These are phyloP conservation scores for Boletus edulis DNA, from an alignment of 768 basidiomycete species.

Conservation along the genomic window DNA sequence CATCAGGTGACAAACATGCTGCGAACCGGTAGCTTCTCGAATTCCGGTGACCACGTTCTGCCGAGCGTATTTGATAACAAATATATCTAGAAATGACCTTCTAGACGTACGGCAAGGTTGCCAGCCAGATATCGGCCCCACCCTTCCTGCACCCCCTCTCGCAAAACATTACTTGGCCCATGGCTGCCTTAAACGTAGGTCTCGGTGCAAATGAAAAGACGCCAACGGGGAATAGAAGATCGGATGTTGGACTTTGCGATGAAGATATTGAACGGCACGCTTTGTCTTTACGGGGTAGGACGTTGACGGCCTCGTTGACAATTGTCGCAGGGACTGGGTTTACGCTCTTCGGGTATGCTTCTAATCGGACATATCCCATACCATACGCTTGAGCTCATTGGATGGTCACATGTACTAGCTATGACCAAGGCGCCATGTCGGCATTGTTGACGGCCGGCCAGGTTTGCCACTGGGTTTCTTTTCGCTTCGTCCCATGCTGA, in stretches of 20 bases:
- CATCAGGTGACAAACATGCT: constrained; percentile 6
- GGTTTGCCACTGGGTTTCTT: constrained; percentile 25
- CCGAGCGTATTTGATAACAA: constrained; percentile 2
- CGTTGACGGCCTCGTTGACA: constrained; percentile 47
- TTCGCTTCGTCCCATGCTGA: constrained; percentile 2
- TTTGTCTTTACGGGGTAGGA: constrained; percentile 31
- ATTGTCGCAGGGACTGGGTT: constrained; percentile 60
- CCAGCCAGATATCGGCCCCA: background rate
- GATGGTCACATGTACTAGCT: constrained; percentile 35
- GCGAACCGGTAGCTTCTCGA: background rate
- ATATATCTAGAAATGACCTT: constrained; percentile 4
- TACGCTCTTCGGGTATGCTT: constrained; percentile 56
- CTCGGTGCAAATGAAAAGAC: constrained; percentile 9
- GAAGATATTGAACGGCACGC: constrained; percentile 14
- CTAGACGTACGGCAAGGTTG: background rate
- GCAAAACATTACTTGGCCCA: background rate
- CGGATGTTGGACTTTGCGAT: background rate
- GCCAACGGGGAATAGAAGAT: background rate
- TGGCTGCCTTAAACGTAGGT: constrained; percentile 6
- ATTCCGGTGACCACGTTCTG: background rate
- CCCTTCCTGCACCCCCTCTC: background rate
- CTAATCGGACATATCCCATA: background rate
- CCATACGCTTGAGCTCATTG: background rate
- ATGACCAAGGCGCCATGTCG: constrained; percentile 74
- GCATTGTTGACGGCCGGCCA: constrained; percentile 56